Conservation (phyloP, 306 rosid genomes). For the Cucumis hystrix region DNA sequence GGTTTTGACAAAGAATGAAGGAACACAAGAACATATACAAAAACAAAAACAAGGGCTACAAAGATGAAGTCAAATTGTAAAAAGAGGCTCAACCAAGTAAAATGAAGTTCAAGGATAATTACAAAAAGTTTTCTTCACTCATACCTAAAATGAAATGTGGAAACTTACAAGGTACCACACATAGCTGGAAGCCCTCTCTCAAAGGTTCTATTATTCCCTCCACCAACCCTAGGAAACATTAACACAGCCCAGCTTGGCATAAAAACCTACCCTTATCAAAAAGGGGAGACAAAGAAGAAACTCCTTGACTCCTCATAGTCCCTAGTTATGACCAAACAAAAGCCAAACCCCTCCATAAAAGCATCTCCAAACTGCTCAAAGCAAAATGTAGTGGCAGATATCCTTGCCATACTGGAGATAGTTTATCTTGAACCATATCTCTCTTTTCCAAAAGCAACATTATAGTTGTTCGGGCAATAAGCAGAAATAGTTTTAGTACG, state of each 20-base stretch:
- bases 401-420: not conserved
- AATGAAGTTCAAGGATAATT: no score
- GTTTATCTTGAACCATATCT: not conserved
- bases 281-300: not conserved
- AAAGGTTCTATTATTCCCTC: no score
- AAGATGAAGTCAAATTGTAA: no score
- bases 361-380: not conserved
- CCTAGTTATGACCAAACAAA: not conserved
- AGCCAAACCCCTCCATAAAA: not conserved
- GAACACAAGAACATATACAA: no score
- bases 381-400: not conserved
- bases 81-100: no score
- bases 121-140: no score
- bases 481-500: no score
- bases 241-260: not conserved
- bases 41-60: no score
- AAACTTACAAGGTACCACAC: not conserved
- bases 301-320: not conserved
- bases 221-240: not conserved
- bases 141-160: no score
- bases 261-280: no score
- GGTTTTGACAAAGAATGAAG: no score
- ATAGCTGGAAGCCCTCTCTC: not conserved
- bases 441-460: not conserved
- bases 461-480: not conserved